Conservation (phyloP, 106 monocot genomes). For the Chionographis japonica region DNA sequence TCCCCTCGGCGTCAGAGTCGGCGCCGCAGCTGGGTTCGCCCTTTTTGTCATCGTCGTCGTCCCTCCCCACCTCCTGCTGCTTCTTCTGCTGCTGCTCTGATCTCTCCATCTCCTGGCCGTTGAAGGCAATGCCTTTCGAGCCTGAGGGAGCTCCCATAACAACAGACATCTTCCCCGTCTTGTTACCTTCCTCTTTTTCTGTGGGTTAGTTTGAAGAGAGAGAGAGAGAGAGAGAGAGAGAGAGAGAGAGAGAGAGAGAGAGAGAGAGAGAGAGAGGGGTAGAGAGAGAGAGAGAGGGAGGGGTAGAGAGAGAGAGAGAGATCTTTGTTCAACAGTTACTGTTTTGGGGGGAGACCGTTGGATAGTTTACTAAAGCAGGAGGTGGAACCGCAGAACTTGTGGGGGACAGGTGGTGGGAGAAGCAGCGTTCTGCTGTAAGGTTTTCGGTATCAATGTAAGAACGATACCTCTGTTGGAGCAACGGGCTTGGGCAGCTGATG, state of each 20-base stretch:
- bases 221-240: constrained; percentile 5
- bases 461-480: too few relatives aligned
- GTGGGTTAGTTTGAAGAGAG: not conserved
- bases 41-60: not conserved
- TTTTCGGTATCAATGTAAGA: too few relatives aligned
- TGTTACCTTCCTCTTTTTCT: constrained; percentile 4
- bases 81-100: not conserved
- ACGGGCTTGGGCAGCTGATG: too few relatives aligned
- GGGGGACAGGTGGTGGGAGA: not conserved
- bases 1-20: not conserved
- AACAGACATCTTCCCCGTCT: not conserved
- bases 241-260: not conserved
- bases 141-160: not conserved
- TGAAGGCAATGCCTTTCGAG: not conserved
- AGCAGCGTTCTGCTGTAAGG: not conserved
- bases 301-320: not conserved
- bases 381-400: not conserved
- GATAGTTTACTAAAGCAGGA: too few relatives aligned
- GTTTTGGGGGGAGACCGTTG: too few relatives aligned
- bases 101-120: constrained; percentile 6
- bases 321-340: too few relatives aligned
- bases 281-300: not conserved
- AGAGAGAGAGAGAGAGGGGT: too few relatives aligned
- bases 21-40: too few relatives aligned
- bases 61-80: constrained; percentile 3